phyloP scores from a whole-genome alignment of 1,139 yeast species.

The Lodderomyces jiufengensis region DNA sequence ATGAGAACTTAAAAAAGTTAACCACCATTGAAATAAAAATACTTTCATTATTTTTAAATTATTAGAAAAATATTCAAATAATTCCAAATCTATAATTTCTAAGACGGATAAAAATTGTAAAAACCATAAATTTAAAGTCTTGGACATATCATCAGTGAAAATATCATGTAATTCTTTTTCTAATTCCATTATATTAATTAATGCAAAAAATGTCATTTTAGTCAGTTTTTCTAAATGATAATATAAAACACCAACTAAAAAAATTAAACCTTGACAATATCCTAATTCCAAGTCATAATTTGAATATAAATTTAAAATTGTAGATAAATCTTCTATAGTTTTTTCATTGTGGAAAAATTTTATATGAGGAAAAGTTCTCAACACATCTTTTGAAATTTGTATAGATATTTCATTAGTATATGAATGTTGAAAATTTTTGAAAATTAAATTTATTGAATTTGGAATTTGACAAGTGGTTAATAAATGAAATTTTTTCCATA shows the following conservation, averaged over 20 bases:
- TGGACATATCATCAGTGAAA: slow-evolving; percentile 53
- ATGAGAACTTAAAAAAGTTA: slow-evolving; percentile 61
- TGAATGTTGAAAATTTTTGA: slow-evolving; percentile 43
- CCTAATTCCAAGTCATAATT: slow-evolving; percentile 69
- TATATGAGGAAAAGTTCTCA: slow-evolving; percentile 60
- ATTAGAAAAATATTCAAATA: slow-evolving; percentile 42
- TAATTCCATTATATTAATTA: slow-evolving; percentile 60
- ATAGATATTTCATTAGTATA: slow-evolving; percentile 40
- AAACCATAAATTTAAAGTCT: slow-evolving; percentile 54
- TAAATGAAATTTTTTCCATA: slow-evolving; percentile 38
- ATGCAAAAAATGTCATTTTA: slow-evolving; percentile 50
- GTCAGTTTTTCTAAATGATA: slow-evolving; percentile 47
- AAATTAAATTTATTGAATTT: slow-evolving; percentile 32
- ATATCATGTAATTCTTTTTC: slow-evolving; percentile 56
- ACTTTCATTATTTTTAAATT: slow-evolving; percentile 30
- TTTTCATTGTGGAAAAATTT: slow-evolving; percentile 45
- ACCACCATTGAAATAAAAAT: slow-evolving; percentile 62
- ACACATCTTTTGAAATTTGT: slow-evolving; percentile 60
- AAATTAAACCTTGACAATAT: slow-evolving; percentile 68
- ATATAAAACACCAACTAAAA: slow-evolving; percentile 60
- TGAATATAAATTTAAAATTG: slow-evolving; percentile 62
- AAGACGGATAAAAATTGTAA: slow-evolving; percentile 50
- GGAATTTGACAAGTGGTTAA: slow-evolving; percentile 32
- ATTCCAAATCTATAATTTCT: slow-evolving; percentile 35
- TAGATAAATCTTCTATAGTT: slow-evolving; percentile 48